A percentile compares a stretch with the other conserved stretches of the same genome.
Conservation (phyloP, 371 early-diverging fungal species). For the Apophysomyces elegans region DNA sequence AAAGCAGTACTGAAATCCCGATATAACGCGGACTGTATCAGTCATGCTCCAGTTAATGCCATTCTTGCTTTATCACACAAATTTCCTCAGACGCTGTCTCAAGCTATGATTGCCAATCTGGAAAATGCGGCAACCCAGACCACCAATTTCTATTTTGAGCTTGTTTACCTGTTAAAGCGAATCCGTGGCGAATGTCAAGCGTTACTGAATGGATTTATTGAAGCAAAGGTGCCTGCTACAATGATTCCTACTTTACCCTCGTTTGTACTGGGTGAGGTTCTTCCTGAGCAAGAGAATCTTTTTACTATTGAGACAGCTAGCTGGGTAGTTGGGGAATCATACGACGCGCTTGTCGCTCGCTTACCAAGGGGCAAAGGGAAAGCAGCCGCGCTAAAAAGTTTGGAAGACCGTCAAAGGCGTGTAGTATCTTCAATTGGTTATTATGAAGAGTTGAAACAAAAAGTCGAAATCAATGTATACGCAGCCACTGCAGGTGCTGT, state of each 20-base stretch:
- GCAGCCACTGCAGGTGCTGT: slow-evolving; percentile 87
- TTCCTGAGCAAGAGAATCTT: slow-evolving; percentile 44
- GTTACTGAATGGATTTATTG: slow-evolving; percentile 64
- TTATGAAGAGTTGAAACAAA: slow-evolving; percentile 67
- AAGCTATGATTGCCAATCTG: slow-evolving; percentile 57
- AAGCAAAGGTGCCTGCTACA: slow-evolving; percentile 53
- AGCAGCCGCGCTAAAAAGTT: slow-evolving; percentile 33
- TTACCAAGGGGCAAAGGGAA: slow-evolving; percentile 49
- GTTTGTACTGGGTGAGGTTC: slow-evolving; percentile 52
- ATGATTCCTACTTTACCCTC: slow-evolving; percentile 65
- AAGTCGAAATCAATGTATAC: slow-evolving; percentile 70
- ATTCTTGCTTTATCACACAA: slow-evolving; percentile 43
- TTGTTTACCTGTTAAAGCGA: slow-evolving; percentile 69
- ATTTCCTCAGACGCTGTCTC: slow-evolving; percentile 58
- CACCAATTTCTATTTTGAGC: slow-evolving; percentile 65
- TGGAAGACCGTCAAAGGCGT: slow-evolving; percentile 69
- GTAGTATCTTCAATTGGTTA: slow-evolving; percentile 68
- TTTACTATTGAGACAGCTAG: slow-evolving; percentile 72
- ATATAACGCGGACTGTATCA: slow-evolving; percentile 46
- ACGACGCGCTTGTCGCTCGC: slow-evolving; percentile 47
- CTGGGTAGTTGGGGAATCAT: slow-evolving; percentile 54
- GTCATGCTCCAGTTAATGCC: slow-evolving; percentile 51
- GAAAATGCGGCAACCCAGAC: slow-evolving; percentile 44
- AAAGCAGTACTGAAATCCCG: slow-evolving; percentile 50
- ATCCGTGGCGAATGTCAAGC: slow-evolving; percentile 79